A percentile compares a stretch with the other conserved stretches of the same genome.
Conservation (phyloP, 2,329 filamentous ascomycete species). For the Aspergillus ruber region DNA sequence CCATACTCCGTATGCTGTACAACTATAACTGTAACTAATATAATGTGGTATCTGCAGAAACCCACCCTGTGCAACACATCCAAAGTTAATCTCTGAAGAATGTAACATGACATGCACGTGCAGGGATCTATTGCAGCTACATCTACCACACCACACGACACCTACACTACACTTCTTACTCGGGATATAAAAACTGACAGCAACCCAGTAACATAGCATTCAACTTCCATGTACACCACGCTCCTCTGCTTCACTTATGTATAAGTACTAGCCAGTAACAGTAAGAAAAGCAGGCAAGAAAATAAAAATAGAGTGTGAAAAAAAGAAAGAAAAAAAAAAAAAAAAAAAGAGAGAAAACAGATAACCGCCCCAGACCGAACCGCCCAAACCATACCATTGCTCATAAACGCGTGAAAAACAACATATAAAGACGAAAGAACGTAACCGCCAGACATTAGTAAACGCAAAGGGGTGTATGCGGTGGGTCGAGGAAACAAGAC, state of each 20-base stretch:
- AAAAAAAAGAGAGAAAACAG: constrained; percentile 12
- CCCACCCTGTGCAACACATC: too few species aligned
- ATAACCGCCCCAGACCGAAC: constrained; percentile 19
- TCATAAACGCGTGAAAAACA: constrained; percentile 20
- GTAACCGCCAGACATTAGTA: constrained; percentile 1
- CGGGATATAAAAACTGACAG: too few species aligned
- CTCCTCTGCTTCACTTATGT: not conserved
- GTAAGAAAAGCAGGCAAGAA: not conserved
- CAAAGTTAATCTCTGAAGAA: too few species aligned
- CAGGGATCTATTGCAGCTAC: too few species aligned
- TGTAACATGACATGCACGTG: too few species aligned
- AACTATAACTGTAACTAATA: too few species aligned
- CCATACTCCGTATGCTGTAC: too few species aligned
- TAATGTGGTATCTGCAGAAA: too few species aligned
- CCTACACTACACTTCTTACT: too few species aligned
- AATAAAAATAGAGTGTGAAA: not conserved
- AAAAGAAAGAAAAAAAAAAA: constrained; percentile 10
- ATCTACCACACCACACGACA: too few species aligned
- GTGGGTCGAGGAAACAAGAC: constrained; percentile 3
- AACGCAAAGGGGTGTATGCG: constrained; percentile 1
- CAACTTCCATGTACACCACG: too few species aligned
- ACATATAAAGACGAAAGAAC: constrained; percentile 6
- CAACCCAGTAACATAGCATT: too few species aligned
- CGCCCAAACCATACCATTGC: constrained; percentile 19
- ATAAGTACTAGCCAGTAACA: not conserved